Base-by-base conservation (phyloP, 805 yeast genomes). In the Kurtzmaniella cleridarum region DNA sequence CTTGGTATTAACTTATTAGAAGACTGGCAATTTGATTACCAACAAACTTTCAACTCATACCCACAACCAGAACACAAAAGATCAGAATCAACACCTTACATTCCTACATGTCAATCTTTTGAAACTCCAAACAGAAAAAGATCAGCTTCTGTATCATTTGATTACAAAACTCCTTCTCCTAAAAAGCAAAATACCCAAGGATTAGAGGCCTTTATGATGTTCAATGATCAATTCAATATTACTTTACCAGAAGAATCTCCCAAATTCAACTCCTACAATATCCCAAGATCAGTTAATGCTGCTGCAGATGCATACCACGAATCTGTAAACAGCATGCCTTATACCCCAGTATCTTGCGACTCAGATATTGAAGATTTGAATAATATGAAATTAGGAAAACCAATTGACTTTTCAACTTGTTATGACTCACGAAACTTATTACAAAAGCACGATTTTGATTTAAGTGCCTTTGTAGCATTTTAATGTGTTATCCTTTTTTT, bases 191-290 rank as follows among this genome's bases (percentile, higher is more conserved):
- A 26, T 18, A 38, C 38, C 27, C 41, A 38, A 31, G 55, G 50
- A n/a, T 51, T 60, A 27, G 64, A 60, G 27, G 63, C 57, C 33
- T 54, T 59, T 37, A 52, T 58, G 60, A 44, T 45, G 34, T 46
- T 60, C 31, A 54, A 53, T 41, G 46, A 55, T 17, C 62, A 59
- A 47, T 41, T 57, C 11, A 20, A 41, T 13, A 14, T 36, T 14
- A 29, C 35, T 17, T 47, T 48, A 23, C 35, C 35, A 14, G 46
- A 43, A 36, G 41, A 18, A 41, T 41, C 23, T 35, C 38, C 27
- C 34, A 39, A 28, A 34, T 35, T 28, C 35, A 36, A 35, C 12
- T 28, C 34, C 24, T 26, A 11, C 17, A 29, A n/a, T 14, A 29
- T 36, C 12, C 39, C 39, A 29, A 36, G 34, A 23, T 8, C 28